Conservation (phyloP, 2,329 filamentous ascomycete genomes). For the Gremmenia infestans region DNA sequence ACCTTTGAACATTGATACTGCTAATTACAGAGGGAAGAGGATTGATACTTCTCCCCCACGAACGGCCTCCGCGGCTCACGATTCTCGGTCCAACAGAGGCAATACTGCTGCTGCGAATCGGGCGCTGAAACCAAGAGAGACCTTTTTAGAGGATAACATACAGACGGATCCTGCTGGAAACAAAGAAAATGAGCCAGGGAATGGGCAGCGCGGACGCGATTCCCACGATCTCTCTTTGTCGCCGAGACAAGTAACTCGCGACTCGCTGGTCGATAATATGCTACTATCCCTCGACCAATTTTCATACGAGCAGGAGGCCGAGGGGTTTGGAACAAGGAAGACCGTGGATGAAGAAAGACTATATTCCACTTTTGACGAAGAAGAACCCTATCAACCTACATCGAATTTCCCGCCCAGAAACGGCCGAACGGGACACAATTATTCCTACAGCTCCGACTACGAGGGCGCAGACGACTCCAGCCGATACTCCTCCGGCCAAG, state of each 20-base stretch:
- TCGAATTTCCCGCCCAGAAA: conserved; percentile 24
- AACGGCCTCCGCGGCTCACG: conserved; percentile 21
- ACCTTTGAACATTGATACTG: conserved; percentile 27
- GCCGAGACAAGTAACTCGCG: conserved; percentile 70
- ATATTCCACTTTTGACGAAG: conserved; percentile 27
- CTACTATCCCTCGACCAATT: conserved; percentile 87
- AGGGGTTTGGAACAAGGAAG: conserved; percentile 20
- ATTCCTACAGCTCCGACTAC: conserved; percentile 59
- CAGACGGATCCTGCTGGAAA: conserved; percentile 26
- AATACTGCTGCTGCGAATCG: conserved; percentile 23
- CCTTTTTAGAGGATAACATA: conserved; percentile 33
- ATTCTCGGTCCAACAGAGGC: conserved; percentile 15
- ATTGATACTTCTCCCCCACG: conserved; percentile 24
- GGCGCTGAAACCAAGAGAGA: conserved; percentile 29
- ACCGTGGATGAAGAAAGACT: conserved; percentile 25
- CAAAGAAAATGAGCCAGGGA: conserved; percentile 22
- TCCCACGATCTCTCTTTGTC: conserved; percentile 78
- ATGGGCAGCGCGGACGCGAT: conserved; percentile 21
- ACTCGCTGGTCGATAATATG: conserved; percentile 95
- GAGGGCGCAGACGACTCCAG: conserved; percentile 51
- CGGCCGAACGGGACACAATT: conserved; percentile 35
- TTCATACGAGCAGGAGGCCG: conserved; percentile 45
- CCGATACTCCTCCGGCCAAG: conserved; percentile 44
- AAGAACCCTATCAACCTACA: conserved; percentile 10
- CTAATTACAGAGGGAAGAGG: conserved; percentile 23